These are phyloP conservation scores for Thraustochytrium sp. DNA, from an alignment of 352 stramenopile species.

Conservation along the genomic window DNA sequence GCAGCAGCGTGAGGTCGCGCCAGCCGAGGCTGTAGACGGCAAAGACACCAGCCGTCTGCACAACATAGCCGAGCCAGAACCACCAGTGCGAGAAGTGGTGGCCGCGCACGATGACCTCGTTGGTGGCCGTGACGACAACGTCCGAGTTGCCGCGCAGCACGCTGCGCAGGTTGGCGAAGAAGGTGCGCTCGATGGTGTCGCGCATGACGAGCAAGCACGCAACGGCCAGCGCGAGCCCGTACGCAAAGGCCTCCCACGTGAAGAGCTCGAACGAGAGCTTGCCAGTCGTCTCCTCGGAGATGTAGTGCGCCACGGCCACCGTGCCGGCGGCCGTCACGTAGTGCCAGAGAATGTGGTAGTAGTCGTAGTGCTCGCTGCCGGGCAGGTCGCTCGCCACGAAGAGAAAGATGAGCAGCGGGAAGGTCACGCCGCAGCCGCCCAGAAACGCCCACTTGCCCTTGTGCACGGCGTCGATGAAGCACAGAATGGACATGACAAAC, in stretches of 20 bases:
- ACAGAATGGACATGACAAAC: neutral
- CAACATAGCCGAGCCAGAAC: neutral
- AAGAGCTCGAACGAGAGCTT: constrained; percentile 17
- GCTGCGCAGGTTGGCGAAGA: neutral
- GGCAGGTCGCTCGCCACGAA: constrained; percentile 6
- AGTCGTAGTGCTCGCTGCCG: neutral
- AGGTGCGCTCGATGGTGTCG: constrained; percentile 4
- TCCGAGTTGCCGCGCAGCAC: neutral
- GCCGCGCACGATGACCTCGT: neutral
- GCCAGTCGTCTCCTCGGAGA: neutral
- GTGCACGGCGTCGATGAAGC: neutral
- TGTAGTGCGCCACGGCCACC: neutral
- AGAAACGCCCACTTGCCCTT: neutral
- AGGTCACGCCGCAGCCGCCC: neutral
- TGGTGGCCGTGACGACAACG: neutral
- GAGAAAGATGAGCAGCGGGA: neutral
- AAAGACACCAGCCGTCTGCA: neutral
- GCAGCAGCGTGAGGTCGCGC: neutral
- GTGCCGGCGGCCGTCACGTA: neutral
- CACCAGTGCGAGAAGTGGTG: constrained; percentile 8
- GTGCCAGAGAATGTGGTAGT: constrained; percentile 18
- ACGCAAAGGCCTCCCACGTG: neutral
- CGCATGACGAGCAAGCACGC: neutral
- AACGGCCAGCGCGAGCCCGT: neutral
- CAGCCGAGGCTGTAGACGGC: neutral